phyloP scores from a whole-genome alignment of 2,329 filamentous ascomycete genomes.

The Escovopsis sp. region DNA sequence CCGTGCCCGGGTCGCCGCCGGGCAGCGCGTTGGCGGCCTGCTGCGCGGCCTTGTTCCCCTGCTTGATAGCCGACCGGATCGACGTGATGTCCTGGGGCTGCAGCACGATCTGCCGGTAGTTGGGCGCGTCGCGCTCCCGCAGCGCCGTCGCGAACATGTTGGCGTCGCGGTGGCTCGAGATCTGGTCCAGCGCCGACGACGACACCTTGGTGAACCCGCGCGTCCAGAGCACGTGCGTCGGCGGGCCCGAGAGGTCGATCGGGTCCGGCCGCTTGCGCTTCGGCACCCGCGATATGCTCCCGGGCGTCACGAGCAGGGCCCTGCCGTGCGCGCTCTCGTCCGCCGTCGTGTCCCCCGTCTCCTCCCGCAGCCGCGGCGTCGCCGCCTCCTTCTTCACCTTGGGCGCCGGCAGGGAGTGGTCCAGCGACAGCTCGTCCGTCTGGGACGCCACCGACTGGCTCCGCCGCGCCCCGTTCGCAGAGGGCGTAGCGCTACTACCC shows the following conservation, averaged over 20 bases:
- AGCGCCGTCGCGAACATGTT: slow-evolving; percentile 68
- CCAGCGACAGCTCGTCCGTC: slow-evolving; percentile 32
- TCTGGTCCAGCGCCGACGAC: slow-evolving; percentile 58
- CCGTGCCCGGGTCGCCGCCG: slow-evolving; percentile 40
- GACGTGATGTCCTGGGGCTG: slow-evolving; percentile 65
- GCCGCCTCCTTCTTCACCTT: slow-evolving; percentile 45
- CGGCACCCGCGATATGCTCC: slow-evolving; percentile 22
- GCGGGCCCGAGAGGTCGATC: slow-evolving; percentile 34
- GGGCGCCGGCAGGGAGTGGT: slow-evolving; percentile 22
- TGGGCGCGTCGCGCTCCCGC: slow-evolving; percentile 60
- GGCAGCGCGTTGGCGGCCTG: slow-evolving; percentile 47
- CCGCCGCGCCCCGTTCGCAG: slow-evolving; percentile 20
- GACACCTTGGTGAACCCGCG: slow-evolving; percentile 62
- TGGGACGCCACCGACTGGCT: slow-evolving; percentile 33
- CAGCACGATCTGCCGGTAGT: slow-evolving; percentile 59
- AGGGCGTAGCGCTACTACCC: slow-evolving; percentile 21
- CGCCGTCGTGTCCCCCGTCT: slow-evolving; percentile 39
- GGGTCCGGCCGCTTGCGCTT: slow-evolving; percentile 47
- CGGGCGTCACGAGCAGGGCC: slow-evolving; percentile 22
- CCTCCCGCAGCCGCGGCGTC: slow-evolving; percentile 39
- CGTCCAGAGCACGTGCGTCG: slow-evolving; percentile 59
- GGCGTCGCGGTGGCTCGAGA: slow-evolving; percentile 61
- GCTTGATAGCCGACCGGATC: slow-evolving; percentile 60
- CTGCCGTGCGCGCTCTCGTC: slow-evolving; percentile 34
- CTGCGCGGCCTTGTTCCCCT: slow-evolving; percentile 51